Evolutionary conservation across 2,329 filamentous ascomycete species (phyloP), one percentile per base, ranked within the genome.

Genomic region (Monilinia vaccinii-corymbosi): DNA sequence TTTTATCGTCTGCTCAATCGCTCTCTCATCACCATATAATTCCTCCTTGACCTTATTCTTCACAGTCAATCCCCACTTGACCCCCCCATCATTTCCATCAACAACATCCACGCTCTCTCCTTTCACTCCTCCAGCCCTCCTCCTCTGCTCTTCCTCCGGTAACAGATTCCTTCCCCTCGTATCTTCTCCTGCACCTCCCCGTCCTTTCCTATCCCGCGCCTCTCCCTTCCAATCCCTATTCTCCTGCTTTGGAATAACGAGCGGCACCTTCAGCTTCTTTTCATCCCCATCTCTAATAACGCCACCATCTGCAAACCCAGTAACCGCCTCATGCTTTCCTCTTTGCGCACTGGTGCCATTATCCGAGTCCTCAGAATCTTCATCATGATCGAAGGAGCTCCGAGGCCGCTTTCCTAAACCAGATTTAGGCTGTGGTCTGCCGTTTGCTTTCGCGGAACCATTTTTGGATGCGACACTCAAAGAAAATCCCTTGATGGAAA

Each of bases 161-260:
- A 86, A 74, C 16, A 81, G 71, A 70, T 82, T 85, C 71, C 77
- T 84, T 65, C 46, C 40, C 60, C 75, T 50, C 31, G 31, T 23
- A n/a, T n/a, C 47, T 16, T 31, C 47, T 74, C 31, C 47, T 74
- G 14, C n/a, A 25, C 25, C 50, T 32, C 31, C 46, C 7, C 81
- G 84, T 71, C 77, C 82, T 66, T 44, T 60, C 60, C 60, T 62
- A 18, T 38, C 40, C 62, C 77, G 79, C 61, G 60, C 75, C 74
- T 84, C 81, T 61, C 78, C 76, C 67, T 79, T 77, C 84, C 84
- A 87, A 73, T 88, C 81, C 57, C 79, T 77, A 72, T 88, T 88
- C 64, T 75, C 73, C 67, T 81, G 76, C 44, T 74, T 74, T 34
- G 77, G 75, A 64, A 90, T 89, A 21, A 88, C 75, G 48, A 83